Evolutionary conservation across 2,329 filamentous ascomycete species (phyloP).

Genomic region (Emergomyces orientalis): DNA sequence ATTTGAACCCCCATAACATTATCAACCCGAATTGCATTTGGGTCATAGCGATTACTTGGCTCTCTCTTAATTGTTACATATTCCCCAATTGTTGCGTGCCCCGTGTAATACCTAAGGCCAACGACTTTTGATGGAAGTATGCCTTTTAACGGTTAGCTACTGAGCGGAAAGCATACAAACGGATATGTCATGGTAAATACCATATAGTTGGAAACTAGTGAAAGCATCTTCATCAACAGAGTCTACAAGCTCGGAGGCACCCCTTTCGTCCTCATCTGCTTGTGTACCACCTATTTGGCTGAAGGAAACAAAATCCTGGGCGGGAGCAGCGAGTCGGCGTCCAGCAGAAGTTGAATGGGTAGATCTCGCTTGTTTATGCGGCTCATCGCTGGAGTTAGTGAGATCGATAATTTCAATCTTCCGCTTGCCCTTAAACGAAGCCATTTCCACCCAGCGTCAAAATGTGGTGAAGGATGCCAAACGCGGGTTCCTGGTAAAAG

Average conservation of each 20-base stretch:
- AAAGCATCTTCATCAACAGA: conserved; percentile 28
- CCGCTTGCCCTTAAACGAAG: neutral
- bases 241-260: conserved; percentile 26
- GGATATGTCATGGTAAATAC: conserved; percentile 23
- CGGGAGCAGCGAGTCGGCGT: neutral
- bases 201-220: conserved; percentile 31
- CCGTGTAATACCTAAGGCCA: conserved; percentile 54
- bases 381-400: neutral
- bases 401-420: conserved; percentile 5
- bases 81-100: conserved; percentile 54
- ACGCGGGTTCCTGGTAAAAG: neutral
- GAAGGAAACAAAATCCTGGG: conserved; percentile 8
- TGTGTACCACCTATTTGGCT: conserved; percentile 22
- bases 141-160: conserved; percentile 17
- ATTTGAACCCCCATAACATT: conserved; percentile 69
- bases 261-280: conserved; percentile 31
- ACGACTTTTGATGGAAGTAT: conserved; percentile 48
- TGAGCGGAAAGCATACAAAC: conserved; percentile 18
- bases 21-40: conserved; percentile 67
- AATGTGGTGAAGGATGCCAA: neutral
- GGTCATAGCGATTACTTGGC: conserved; percentile 59
- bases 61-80: conserved; percentile 56
- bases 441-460: neutral
- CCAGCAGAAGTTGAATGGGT: neutral
- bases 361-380: neutral